These are phyloP conservation scores for Diaporthe vaccinii DNA, from an alignment of 2,329 filamentous ascomycete species.

Conservation along the genomic window DNA sequence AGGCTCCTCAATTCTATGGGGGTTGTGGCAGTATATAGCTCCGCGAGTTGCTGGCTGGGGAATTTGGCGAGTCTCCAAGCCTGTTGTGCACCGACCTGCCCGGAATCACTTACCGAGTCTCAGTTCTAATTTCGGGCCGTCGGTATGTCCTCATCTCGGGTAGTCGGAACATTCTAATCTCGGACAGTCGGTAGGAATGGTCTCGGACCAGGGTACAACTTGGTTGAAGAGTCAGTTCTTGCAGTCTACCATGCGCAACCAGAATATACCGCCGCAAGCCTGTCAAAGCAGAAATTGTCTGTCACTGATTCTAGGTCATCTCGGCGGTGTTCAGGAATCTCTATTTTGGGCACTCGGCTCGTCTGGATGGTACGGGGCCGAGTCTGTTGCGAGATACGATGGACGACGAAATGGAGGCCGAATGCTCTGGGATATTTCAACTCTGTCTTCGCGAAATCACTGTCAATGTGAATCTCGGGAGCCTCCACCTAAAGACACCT, in stretches of 20 bases:
- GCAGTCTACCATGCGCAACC: not conserved
- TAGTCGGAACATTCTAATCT: not conserved
- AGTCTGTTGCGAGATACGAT: not conserved
- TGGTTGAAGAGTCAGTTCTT: not conserved
- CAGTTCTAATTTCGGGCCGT: not conserved
- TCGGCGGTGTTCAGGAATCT: not conserved
- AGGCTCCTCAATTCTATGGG: not conserved
- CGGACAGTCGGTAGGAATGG: not conserved
- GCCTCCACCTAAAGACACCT: not conserved
- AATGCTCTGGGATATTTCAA: no score
- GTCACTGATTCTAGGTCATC: not conserved
- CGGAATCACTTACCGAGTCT: not conserved
- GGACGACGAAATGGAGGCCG: no score
- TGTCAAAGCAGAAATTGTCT: not conserved
- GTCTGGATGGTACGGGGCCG: not conserved
- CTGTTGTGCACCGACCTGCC: not conserved
- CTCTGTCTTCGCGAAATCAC: not conserved
- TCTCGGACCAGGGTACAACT: not conserved
- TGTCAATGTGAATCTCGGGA: not conserved
- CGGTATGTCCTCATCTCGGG: not conserved
- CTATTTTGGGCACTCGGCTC: not conserved
- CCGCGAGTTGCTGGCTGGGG: not conserved
- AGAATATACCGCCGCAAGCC: not conserved
- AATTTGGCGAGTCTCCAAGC: not conserved
- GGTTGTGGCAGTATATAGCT: not conserved